Base-by-base conservation (phyloP, 805 yeast genomes). In the Monosporozyma siamensis region DNA sequence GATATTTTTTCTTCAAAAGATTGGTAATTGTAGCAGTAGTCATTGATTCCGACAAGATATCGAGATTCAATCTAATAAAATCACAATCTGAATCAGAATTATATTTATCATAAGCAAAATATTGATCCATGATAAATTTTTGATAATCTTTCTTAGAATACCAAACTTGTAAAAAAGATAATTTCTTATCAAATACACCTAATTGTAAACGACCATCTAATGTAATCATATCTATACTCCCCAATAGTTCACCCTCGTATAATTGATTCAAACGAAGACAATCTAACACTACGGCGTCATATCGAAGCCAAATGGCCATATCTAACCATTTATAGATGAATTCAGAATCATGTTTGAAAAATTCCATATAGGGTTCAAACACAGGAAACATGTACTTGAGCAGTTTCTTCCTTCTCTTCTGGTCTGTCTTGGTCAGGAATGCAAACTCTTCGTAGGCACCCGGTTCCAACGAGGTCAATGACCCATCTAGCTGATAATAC, bases 231-330 rank as follows among this genome's bases (percentile, higher is more conserved):
- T 58, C 56, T 2, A 58, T 17, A 2, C 48, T 43, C 2, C 59
- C 56, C 2, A 51, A 29, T 14, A 59, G 30, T 2, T 40, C 18
- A 1, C 60, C 61, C 12, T 46, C 55, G 41, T 51, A 52, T 3
- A 42, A 40, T 35, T 54, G 56, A 37, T 57, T 56, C 8, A 60
- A 11, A 25, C 61, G 39, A 24, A 61, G 31, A 38, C 55, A 51
- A 44, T 61, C 66, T 29, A 58, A 40, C 10, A 55, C 46, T n/a
- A 61, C 45, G 11, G 55, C 42, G 43, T 61, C 66, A 41, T 54
- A 59, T 14, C 59, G 40, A 15, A 60, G 38, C 58, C 61, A 56
- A 2, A 49, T 32, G 3, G 56, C 44, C 40, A 49, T 54, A 5
- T 45, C 45, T 4, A 57, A 38, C 64, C 64, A 61, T 11, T 43